These are phyloP conservation scores for Pseudogymnoascus sp. DNA, from an alignment of 2,329 filamentous ascomycete species.

Conservation along the genomic window DNA sequence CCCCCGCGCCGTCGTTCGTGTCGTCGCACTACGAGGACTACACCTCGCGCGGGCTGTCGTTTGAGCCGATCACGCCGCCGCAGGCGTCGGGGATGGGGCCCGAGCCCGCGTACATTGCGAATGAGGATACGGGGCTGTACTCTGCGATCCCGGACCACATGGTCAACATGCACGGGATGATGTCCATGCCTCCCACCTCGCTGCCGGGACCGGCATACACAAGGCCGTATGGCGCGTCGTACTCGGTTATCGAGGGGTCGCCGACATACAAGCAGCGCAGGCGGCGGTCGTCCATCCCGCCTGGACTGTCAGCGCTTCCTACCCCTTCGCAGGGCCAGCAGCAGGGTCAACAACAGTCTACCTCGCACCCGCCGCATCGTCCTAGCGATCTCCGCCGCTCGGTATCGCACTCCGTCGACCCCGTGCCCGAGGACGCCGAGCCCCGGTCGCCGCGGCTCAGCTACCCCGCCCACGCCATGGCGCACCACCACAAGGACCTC, in stretches of 20 bases:
- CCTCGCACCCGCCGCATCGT: slow-evolving; percentile 52
- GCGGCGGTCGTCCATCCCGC: slow-evolving; percentile 85
- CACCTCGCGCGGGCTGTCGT: slow-evolving; percentile 81
- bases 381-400: slow-evolving; percentile 89
- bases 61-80: slow-evolving; percentile 91
- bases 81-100: slow-evolving; percentile 71
- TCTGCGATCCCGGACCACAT: slow-evolving; percentile 87
- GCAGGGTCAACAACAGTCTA: slow-evolving; percentile 30
- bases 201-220: slow-evolving; percentile 70
- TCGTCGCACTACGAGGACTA: slow-evolving; percentile 99
- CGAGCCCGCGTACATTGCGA: slow-evolving; percentile 94
- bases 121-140: slow-evolving; percentile 94
- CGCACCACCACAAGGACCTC: slow-evolving; percentile 67
- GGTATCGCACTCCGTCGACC: slow-evolving; percentile 77
- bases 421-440: slow-evolving; percentile 72
- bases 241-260: slow-evolving; percentile 94
- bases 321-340: slow-evolving; percentile 45
- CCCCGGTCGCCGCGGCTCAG: slow-evolving; percentile 68
- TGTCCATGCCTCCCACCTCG: slow-evolving; percentile 82
- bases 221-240: slow-evolving; percentile 57
- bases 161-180: slow-evolving; percentile 77
- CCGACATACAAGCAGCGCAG: slow-evolving; percentile 97
- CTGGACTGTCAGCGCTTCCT: slow-evolving; percentile 61
- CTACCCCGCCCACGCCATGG: slow-evolving; percentile 56
- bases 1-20: slow-evolving; percentile 91